Evolutionary conservation across 306 rosid species (phyloP).

Genomic region (Dalbergia cultrata): DNA sequence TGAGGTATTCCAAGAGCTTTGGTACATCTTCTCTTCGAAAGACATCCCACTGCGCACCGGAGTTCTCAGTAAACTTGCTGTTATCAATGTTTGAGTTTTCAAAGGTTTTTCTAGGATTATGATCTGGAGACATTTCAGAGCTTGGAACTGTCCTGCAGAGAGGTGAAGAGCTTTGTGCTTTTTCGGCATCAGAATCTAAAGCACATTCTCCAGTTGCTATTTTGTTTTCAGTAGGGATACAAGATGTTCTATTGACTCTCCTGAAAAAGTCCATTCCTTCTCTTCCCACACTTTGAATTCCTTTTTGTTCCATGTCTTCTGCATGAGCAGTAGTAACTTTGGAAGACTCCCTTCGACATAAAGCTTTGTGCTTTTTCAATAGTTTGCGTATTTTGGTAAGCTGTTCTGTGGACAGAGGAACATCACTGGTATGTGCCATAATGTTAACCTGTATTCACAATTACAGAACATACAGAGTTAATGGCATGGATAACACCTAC

Average conservation of each 20-base stretch:
- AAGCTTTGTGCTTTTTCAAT: conserved; percentile 76
- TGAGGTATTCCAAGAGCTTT: conserved; percentile 83
- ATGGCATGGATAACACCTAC: conserved; percentile 32
- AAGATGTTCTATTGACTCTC: conserved; percentile 67
- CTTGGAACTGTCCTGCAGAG: conserved; percentile 36
- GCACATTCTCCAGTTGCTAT: conserved; percentile 51
- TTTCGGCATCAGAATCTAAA: conserved; percentile 55
- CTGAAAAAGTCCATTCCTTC: conserved; percentile 69
- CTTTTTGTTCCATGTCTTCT: conserved; percentile 53
- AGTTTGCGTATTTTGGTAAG: conserved; percentile 71
- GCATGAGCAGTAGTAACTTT: conserved; percentile 53
- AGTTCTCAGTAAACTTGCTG: conserved; percentile 44
- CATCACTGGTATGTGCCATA: conserved; percentile 81
- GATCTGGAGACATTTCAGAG: conserved; percentile 48
- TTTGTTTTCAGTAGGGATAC: conserved; percentile 55
- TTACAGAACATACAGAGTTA: conserved; percentile 37
- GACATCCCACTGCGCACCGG: conserved; percentile 87
- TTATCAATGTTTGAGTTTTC: conserved; percentile 41
- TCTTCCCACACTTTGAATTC: conserved; percentile 43
- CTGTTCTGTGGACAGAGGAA: conserved; percentile 78
- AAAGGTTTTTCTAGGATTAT: conserved; percentile 37
- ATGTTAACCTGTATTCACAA: conserved; percentile 80
- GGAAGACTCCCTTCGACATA: conserved; percentile 57
- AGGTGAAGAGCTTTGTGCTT: conserved; percentile 39
- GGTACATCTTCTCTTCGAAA: conserved; percentile 95